A percentile compares a stretch with the other conserved stretches of the same genome.
These are phyloP conservation scores for Trichoderma endophyticum DNA, from an alignment of 2,329 filamentous ascomycete genomes.

Conservation along the genomic window DNA sequence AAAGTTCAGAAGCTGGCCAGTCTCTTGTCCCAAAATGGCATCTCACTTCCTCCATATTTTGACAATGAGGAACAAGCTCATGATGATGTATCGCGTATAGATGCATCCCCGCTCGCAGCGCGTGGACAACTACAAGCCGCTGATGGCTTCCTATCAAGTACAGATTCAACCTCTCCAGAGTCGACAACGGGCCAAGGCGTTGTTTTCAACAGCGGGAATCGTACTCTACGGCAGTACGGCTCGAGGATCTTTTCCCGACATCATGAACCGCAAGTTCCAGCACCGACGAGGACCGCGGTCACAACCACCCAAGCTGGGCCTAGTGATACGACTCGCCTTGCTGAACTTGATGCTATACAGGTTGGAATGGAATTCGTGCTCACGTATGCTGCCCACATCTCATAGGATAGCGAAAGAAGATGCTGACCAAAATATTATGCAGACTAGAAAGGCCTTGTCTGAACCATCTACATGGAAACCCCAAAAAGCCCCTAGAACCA, in stretches of 20 bases:
- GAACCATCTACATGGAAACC: slow-evolving; percentile 28
- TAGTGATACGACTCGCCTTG: slow-evolving; percentile 12
- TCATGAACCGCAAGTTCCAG: background rate
- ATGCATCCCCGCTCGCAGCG: background rate
- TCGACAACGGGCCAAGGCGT: background rate
- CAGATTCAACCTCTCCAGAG: background rate
- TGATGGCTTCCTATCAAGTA: background rate
- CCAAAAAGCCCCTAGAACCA: slow-evolving; percentile 25
- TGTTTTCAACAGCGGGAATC: background rate
- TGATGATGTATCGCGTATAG: background rate
- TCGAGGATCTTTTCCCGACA: background rate
- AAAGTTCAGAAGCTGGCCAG: slow-evolving; percentile 21
- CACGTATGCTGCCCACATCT: slow-evolving; percentile 23
- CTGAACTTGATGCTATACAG: slow-evolving; percentile 25
- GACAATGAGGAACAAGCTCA: background rate
- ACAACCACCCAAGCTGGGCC: background rate
- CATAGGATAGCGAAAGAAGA: background rate
- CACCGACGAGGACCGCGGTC: background rate
- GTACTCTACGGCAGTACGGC: background rate
- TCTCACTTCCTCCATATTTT: slow-evolving; percentile 1
- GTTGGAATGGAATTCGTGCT: slow-evolving; percentile 36
- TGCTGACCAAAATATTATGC: background rate
- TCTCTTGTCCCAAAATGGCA: slow-evolving; percentile 22
- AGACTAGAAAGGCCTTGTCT: slow-evolving; percentile 32
- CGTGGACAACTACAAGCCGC: background rate